Percentiles rank a stretch among this genome's conserved stretches.
Evolutionary conservation across 345 rosid species (phyloP).

Genomic region (Aethionema arabicum): DNA sequence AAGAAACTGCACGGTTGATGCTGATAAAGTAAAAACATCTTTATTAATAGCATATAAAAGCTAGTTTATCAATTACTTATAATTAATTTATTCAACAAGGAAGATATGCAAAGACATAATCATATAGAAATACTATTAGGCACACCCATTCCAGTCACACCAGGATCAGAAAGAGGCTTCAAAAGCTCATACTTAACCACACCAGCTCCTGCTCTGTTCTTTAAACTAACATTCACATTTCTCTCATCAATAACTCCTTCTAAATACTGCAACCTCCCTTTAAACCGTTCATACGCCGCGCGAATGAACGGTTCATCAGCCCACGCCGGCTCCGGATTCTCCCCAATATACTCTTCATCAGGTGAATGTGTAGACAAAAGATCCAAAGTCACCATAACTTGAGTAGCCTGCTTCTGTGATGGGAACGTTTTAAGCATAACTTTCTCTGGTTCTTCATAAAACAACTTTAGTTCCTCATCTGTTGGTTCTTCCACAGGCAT

Average conservation of each 20-base stretch:
- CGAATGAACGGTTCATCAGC: conserved; percentile 19
- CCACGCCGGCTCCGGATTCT: conserved; percentile 31
- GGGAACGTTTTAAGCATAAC: conserved; percentile 31
- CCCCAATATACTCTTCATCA: conserved; percentile 42
- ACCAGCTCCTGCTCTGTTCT: conserved; percentile 41
- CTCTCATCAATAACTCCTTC: conserved; percentile 39
- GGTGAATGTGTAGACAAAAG: conserved; percentile 38
- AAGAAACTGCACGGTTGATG: too few relatives aligned
- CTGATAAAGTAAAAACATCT: too few relatives aligned
- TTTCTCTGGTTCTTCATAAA: conserved; percentile 31
- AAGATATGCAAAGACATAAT: background rate
- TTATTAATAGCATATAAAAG: too few relatives aligned
- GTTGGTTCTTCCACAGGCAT: conserved; percentile 37
- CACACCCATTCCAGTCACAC: conserved; percentile 38
- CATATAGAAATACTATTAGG: conserved; percentile 37
- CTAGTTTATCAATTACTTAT: too few relatives aligned
- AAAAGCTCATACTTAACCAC: conserved; percentile 41
- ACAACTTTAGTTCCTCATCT: conserved; percentile 30
- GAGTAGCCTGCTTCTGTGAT: conserved; percentile 38
- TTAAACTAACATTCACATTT: conserved; percentile 29
- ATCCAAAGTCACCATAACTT: conserved; percentile 39
- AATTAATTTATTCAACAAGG: too few relatives aligned
- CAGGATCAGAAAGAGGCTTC: conserved; percentile 29
- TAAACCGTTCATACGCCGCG: conserved; percentile 33
- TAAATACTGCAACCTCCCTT: conserved; percentile 32